Evolutionary conservation across 73 alveolate genomes (phyloP).

Genomic region (Diophrys sp.): DNA sequence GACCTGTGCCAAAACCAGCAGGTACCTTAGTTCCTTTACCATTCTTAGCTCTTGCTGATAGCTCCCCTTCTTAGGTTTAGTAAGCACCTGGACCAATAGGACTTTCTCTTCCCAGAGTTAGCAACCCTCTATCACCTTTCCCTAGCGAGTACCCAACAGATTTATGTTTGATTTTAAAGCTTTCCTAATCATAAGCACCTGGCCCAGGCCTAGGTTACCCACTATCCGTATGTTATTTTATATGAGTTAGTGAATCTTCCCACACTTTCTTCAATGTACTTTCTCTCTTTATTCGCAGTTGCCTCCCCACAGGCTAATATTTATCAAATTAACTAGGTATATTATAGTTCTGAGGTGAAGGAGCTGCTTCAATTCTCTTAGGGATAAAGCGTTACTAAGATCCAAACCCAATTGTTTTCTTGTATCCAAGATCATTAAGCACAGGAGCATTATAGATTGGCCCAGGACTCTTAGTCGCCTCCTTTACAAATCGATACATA

Average conservation of each 20-base stretch:
- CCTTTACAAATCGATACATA: neutral
- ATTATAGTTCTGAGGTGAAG: neutral
- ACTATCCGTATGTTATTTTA: neutral
- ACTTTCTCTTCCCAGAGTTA: neutral
- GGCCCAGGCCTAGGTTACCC: neutral
- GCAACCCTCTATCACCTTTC: neutral
- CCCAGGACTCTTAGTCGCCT: conserved; percentile 1
- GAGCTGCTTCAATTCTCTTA: neutral
- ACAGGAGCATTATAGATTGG: neutral
- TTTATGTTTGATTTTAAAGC: too few species aligned
- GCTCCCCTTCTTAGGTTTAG: neutral
- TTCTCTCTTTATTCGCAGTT: neutral
- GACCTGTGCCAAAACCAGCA: neutral
- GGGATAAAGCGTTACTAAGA: neutral
- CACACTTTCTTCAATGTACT: neutral
- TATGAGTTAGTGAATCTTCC: neutral
- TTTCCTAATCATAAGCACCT: neutral
- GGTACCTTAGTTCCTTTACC: neutral
- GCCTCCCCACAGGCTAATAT: neutral
- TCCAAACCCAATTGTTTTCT: neutral
- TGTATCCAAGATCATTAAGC: neutral
- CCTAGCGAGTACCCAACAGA: neutral
- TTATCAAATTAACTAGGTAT: neutral
- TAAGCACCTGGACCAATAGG: neutral
- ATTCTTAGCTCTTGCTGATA: too few species aligned